Base-by-base conservation (phyloP, 2,329 filamentous ascomycete genomes). In the Paraphaeosphaeria minitans region DNA sequence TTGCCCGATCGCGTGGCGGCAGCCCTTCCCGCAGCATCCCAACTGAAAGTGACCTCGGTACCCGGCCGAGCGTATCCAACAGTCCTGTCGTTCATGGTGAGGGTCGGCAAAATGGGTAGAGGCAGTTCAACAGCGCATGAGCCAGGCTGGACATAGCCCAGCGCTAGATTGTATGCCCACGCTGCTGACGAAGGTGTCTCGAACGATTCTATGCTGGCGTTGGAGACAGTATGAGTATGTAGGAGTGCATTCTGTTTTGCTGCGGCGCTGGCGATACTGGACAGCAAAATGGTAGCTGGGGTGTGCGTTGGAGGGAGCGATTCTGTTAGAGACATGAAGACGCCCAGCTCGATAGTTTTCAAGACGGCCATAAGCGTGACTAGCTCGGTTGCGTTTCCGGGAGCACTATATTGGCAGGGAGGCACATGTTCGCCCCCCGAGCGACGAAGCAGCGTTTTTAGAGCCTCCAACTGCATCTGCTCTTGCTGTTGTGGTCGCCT, bases 141-240 rank as follows among this genome's bases (percentile, higher is more conserved):
- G 13, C 56, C 56, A 29, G 56, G 56, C 35, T 35, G 27, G 21
- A 41, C 14, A 39, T 48, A 58, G 39, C 46, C 21, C 29, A 58
- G 43, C 13, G 50, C 56, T 19, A 58, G 22, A 39, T 58, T 58
- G 24, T 58, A 58, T 13, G 56, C 56, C 56, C 56, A 58, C 29
- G 45, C 29, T 29, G 27, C 49, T n/a, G 56, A 53, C 43, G 43
- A 45, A 24, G 56, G 56, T 10, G 56, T 58, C 12, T 58, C 56
- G 22, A 58, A 58, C 21, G 49, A 58, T 22, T 35, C 49, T 33
- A 33, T 43, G 43, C 56, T 58, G 5, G 50, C 35, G 43, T 58
- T 58, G 24, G 27, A 33, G 31, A 35, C 42, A 14, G 56, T 22
- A n/a, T 48, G n/a, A 8, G 51, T 43, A 29, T 33, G 31, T 9